A percentile compares a stretch with the other conserved stretches of the same genome.
These are phyloP conservation scores for Nothophytophthora sp. DNA, from an alignment of 352 stramenopile genomes.

Conservation along the genomic window DNA sequence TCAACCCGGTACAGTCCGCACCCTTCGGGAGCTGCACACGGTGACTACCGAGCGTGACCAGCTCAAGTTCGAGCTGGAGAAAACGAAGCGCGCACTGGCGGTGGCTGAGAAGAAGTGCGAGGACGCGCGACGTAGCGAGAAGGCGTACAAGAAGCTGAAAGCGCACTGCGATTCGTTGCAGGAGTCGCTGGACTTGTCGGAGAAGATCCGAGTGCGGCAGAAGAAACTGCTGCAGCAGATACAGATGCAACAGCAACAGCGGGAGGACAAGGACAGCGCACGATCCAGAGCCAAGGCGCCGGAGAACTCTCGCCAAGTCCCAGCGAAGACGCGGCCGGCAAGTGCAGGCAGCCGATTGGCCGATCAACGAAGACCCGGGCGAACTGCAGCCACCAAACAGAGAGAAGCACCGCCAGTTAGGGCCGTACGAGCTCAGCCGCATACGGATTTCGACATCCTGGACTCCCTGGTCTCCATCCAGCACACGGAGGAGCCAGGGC, in stretches of 20 bases:
- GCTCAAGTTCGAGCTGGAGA: conserved; percentile 75
- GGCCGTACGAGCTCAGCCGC: conserved; percentile 2
- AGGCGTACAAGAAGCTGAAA: conserved; percentile 72
- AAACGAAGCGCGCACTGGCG: conserved; percentile 44
- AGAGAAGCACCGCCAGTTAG: neutral
- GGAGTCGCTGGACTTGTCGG: conserved; percentile 77
- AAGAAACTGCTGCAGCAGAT: conserved; percentile 81
- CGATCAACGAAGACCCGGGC: conserved; percentile 2
- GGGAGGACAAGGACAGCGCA: conserved; percentile 5
- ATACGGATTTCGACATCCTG: conserved; percentile 36
- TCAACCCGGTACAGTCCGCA: conserved; percentile 24
- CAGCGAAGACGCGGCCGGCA: conserved; percentile 13
- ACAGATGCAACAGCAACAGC: conserved; percentile 32
- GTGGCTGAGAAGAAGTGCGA: conserved; percentile 48
- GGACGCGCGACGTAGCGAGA: conserved; percentile 49
- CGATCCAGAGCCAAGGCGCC: neutral
- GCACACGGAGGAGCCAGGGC: conserved; percentile 9
- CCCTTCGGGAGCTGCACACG: conserved; percentile 58
- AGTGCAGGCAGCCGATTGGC: conserved; percentile 5
- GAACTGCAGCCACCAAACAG: conserved; percentile 1
- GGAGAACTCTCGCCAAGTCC: neutral
- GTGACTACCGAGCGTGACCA: conserved; percentile 77
- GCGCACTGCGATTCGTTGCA: conserved; percentile 74
- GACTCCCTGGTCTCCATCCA: conserved; percentile 36
- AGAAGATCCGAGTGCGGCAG: conserved; percentile 74